Evolutionary conservation across 2,329 filamentous ascomycete genomes (phyloP), one percentile per base, ranked within the genome.

Genomic region (Pestalotiopsis sp.): DNA sequence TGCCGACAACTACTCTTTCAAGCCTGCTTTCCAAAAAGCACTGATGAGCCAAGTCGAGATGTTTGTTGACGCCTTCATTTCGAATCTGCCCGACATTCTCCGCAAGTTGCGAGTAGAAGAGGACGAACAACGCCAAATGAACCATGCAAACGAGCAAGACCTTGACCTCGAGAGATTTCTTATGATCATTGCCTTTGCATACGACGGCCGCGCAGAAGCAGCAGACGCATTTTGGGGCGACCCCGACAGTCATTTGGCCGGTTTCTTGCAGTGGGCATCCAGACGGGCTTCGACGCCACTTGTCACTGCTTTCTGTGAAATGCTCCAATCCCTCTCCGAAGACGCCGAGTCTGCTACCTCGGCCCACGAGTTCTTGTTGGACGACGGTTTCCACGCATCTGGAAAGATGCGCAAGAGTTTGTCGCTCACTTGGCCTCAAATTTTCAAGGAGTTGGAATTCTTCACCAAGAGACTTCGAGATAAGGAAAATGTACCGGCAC

Each of bases 201-300:
- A 95, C 76, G 93, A 98, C 75, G 90, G 92, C 38, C 91, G 94
- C 45, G 89, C 92, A 17, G 93, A 97, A 65, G 92, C 94, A 31
- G 93, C 95, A 11, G 90, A 93, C 75, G 92, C 91, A 60, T 98
- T 98, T 74, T 99, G 96, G 96, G 88, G 89, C 39, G 95, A 98
- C 76, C 90, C 92, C 2, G 96, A 99, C 75, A 94, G 94, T 76
- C 97, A 98, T 73, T 84, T 99, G 39, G 93, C 95, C 71, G 96
- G 96, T 0, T 99, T 99, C 78, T 87, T 99, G 78, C 93, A 97
- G 72, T 99, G 96, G 96, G 93, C 95, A n/a, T 97, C 96, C 3
- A 92, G 94, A 73, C 88, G 96, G 74, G 94, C 97, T 70, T 97
- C 97, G 0, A 98, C 97, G 0, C 96, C 96, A n/a, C 87, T 97